A percentile compares a stretch with the other conserved stretches of the same genome.
Evolutionary conservation across 2,329 filamentous ascomycete genomes (phyloP).

Genomic region (Pezicula carpinea): DNA sequence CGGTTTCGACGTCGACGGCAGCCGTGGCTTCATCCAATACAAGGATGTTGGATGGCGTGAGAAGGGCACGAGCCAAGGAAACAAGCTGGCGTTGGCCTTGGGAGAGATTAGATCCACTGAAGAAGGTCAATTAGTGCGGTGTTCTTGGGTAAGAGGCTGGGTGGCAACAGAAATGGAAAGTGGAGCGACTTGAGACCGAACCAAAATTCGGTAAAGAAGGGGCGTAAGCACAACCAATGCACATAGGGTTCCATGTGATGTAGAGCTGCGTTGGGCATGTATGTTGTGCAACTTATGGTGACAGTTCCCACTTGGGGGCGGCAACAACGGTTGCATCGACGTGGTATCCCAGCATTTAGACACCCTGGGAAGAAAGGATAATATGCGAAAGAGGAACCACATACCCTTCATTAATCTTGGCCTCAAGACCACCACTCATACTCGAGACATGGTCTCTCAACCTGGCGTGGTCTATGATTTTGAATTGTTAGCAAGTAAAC

Average conservation of each 20-base stretch:
- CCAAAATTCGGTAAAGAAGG: not conserved
- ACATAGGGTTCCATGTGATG: conserved; percentile 1
- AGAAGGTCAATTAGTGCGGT: not conserved
- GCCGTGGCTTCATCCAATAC: conserved; percentile 96
- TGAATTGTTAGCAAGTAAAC: conserved; percentile 33
- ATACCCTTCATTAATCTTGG: conserved; percentile 89
- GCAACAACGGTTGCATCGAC: not conserved
- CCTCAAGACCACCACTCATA: conserved; percentile 88
- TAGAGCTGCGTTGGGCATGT: not conserved
- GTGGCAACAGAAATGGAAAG: conserved; percentile 6
- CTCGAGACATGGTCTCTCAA: conserved; percentile 82
- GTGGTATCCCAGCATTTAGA: not conserved
- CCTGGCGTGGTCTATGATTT: conserved; percentile 73
- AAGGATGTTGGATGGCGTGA: conserved; percentile 94
- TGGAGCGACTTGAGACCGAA: not conserved
- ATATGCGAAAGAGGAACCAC: conserved; percentile 31
- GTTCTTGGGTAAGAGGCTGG: not conserved
- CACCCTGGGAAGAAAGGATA: not conserved
- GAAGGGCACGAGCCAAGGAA: conserved; percentile 85
- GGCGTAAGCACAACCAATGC: not conserved
- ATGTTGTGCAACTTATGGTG: not conserved
- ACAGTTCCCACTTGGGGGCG: not conserved
- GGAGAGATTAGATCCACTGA: conserved; percentile 82
- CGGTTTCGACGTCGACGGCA: conserved; percentile 63
- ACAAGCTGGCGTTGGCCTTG: conserved; percentile 93